Percentiles rank a stretch among this genome's conserved stretches.
phyloP scores from a whole-genome alignment of 441 rosid genomes.

The Aleurites moluccanus region DNA sequence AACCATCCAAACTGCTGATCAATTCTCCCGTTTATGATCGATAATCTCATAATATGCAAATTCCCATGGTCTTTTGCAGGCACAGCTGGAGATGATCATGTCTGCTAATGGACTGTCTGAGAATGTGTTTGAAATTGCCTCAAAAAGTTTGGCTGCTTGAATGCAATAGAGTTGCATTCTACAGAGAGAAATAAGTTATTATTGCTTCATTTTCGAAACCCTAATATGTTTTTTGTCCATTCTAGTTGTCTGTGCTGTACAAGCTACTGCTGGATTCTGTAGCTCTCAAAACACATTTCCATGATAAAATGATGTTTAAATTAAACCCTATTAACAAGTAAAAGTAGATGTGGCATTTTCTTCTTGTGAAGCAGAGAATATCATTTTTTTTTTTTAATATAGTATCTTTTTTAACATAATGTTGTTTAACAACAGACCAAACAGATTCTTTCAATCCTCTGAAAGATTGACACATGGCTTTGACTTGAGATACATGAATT shows the following conservation, averaged over 20 bases:
- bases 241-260: not conserved
- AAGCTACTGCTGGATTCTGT: constrained; percentile 1
- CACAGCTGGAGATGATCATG: constrained; percentile 91
- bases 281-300: not conserved
- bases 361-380: not conserved
- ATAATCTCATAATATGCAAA: not conserved
- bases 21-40: no score
- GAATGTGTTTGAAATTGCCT: constrained; percentile 94
- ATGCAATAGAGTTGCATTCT: not conserved
- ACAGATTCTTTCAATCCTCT: no score
- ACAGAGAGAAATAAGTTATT: constrained; percentile 2
- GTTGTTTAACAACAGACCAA: no score
- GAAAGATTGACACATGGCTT: no score
- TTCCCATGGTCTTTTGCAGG: constrained; percentile 45
- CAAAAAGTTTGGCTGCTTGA: constrained; percentile 80
- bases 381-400: no score
- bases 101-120: constrained; percentile 88
- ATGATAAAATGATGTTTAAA: not conserved
- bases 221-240: not conserved
- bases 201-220: not conserved
- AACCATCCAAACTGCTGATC: not conserved
- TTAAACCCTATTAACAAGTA: not conserved
- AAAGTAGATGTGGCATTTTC: not conserved
- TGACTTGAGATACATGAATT: not conserved
- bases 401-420: no score